Evolutionary conservation across 352 stramenopile species (phyloP).

Genomic region (Globisporangium okanoganense): DNA sequence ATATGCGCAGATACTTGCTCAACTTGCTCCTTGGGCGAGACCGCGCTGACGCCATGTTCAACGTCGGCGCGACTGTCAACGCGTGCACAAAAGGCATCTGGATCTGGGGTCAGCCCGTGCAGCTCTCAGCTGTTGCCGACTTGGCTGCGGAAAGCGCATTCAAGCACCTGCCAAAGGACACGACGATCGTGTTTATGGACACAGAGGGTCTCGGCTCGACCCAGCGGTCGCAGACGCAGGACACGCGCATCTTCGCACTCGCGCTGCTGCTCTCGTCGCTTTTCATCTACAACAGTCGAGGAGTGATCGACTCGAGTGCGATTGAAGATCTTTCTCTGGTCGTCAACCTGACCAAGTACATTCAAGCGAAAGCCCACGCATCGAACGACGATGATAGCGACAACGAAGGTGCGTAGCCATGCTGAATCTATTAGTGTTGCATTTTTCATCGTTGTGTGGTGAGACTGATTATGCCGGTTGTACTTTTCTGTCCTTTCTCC

Average conservation of each 20-base stretch:
- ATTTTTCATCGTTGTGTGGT: not conserved
- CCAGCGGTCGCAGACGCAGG: constrained; percentile 61
- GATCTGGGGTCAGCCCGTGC: constrained; percentile 65
- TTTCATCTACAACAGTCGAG: constrained; percentile 81
- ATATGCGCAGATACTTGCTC: too few relatives aligned
- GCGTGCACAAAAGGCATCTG: constrained; percentile 82
- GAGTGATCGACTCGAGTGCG: constrained; percentile 69
- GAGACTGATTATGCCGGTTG: not conserved
- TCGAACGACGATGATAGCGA: constrained; percentile 6
- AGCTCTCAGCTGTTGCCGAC: constrained; percentile 13
- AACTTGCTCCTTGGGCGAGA: constrained; percentile 58
- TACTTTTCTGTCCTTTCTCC: not conserved
- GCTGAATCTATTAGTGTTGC: too few relatives aligned
- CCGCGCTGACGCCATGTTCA: constrained; percentile 62
- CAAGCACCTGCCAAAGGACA: constrained; percentile 41
- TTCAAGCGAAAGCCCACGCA: constrained; percentile 38
- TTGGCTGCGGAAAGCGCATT: constrained; percentile 18
- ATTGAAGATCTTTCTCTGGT: constrained; percentile 79
- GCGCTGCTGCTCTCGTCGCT: constrained; percentile 58
- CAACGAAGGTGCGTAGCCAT: constrained; percentile 4
- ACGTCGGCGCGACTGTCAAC: constrained; percentile 65
- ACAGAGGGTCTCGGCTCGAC: constrained; percentile 70
- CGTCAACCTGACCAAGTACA: constrained; percentile 74
- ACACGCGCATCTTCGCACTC: constrained; percentile 71
- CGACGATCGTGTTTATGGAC: constrained; percentile 69